phyloP scores from a whole-genome alignment of 1,284 basidiomycete species.

The Pascua guehoae region DNA sequence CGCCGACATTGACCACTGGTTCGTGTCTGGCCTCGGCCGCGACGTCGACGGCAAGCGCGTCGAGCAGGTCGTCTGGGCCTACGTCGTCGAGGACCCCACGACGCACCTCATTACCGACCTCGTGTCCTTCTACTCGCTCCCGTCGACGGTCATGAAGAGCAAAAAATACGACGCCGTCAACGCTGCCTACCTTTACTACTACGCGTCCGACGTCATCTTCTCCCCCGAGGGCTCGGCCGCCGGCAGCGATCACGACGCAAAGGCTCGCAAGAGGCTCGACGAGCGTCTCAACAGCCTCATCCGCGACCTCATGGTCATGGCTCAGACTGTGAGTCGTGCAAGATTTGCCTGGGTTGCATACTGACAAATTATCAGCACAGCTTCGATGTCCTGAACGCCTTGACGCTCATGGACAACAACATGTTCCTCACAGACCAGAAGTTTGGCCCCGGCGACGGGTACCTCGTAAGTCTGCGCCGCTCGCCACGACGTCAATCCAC shows the following conservation, averaged over 20 bases:
- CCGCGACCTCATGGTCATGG: conserved; percentile 72
- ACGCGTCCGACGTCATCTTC: conserved; percentile 50
- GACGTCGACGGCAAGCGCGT: conserved; percentile 59
- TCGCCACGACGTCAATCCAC: background rate
- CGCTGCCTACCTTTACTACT: conserved; percentile 58
- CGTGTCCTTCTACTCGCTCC: conserved; percentile 94
- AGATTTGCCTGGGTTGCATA: background rate
- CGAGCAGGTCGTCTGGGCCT: conserved; percentile 90
- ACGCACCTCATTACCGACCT: conserved; percentile 87
- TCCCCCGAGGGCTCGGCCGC: conserved; percentile 21
- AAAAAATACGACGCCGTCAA: conserved; percentile 49
- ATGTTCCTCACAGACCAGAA: conserved; percentile 74
- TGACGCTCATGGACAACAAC: conserved; percentile 92
- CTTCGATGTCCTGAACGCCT: conserved; percentile 94
- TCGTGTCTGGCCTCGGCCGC: conserved; percentile 76
- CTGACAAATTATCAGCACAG: conserved; percentile 54
- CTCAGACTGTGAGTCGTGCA: conserved; percentile 54
- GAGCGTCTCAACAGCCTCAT: conserved; percentile 69
- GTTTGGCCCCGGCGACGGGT: conserved; percentile 88
- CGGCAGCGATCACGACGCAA: conserved; percentile 50
- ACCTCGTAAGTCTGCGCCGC: conserved; percentile 60
- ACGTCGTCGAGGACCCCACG: conserved; percentile 88
- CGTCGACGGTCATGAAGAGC: conserved; percentile 62
- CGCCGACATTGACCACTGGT: conserved; percentile 82
- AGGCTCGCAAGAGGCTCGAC: conserved; percentile 63